Evolutionary conservation across 768 basidiomycete species (phyloP), one percentile per base, ranked within the genome.

Genomic region (Phallus indusiatus): DNA sequence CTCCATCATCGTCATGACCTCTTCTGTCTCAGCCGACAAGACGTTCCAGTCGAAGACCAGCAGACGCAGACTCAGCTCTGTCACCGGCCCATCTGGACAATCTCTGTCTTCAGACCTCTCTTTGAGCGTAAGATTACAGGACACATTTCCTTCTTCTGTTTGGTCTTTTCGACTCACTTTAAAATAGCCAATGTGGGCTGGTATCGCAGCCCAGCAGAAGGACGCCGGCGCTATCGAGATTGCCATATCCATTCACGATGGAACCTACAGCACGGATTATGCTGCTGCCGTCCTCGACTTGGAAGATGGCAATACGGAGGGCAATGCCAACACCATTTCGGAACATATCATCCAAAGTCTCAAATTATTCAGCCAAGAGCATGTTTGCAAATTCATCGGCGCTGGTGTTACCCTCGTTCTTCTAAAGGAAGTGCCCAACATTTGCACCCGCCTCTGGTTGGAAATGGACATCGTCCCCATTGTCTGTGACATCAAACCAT

Each of bases 171-270:
- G 47, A 60, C 10, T 56, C 37, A 53, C 65, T 35, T 42, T 67
- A 37, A n/a, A n/a, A 14, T 67, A 91, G 89, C 86, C 89, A 20
- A 90, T 92, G 89, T 92, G 89, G 88, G 87, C 84, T 61, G 90
- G 87, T 65, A 77, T 90, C 53, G 84, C 88, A 2, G 73, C 73
- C 21, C 68, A 82, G 52, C 68, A 83, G 67, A 78, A 83, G 67
- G 81, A 82, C 67, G 80, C 78, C 58, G 79, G 77, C 54, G 72
- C 78, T 58, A 83, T 79, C 60, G 87, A 90, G 71, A 73, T 92
- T 67, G 85, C 88, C 46, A 76, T 90, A 67, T 87, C 88, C 59
- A 76, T 91, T 52, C 89, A 91, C 67, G 90, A 92, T 69, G 88
- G 86, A 16, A 87, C 90, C 68, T 92, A 92, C 70, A 83, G 78